These are phyloP conservation scores for Porodaedalea pini DNA, from an alignment of 1,284 basidiomycete genomes.

Conservation along the genomic window DNA sequence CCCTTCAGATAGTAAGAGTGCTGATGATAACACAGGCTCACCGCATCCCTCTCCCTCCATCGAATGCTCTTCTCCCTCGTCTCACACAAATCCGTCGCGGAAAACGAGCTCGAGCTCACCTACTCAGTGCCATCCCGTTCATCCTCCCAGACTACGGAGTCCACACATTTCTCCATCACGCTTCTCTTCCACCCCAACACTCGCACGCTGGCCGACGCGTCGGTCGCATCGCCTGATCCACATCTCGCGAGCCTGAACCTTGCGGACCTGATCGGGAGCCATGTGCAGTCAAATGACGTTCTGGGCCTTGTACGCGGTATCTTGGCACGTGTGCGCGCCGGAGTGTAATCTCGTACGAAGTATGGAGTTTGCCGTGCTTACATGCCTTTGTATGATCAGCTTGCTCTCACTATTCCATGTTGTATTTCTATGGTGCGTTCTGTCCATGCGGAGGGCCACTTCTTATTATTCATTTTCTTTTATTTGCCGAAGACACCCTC, in stretches of 20 bases:
- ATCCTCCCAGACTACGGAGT: background rate
- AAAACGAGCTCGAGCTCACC: constrained; percentile 70
- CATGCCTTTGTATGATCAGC: background rate
- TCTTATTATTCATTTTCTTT: too few species aligned
- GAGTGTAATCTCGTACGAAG: constrained; percentile 25
- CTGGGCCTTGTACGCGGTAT: constrained; percentile 68
- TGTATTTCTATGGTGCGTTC: too few species aligned
- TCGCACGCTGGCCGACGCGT: constrained; percentile 53
- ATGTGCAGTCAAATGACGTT: constrained; percentile 66
- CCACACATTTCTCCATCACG: constrained; percentile 36
- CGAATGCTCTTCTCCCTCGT: constrained; percentile 57
- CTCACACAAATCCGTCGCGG: constrained; percentile 55
- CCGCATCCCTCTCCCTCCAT: constrained; percentile 61
- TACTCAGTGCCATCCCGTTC: constrained; percentile 36
- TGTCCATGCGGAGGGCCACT: too few species aligned
- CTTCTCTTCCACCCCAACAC: constrained; percentile 70
- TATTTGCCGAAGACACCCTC: too few species aligned
- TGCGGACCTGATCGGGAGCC: constrained; percentile 57
- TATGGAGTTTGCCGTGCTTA: background rate
- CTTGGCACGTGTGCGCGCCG: constrained; percentile 41
- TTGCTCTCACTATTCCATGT: background rate
- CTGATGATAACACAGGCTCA: constrained; percentile 51
- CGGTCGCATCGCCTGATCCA: constrained; percentile 45
- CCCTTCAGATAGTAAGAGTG: background rate
- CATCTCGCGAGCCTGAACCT: constrained; percentile 48